Conservation (phyloP, 208 protist species). For the Leishmania guyanensis region DNA sequence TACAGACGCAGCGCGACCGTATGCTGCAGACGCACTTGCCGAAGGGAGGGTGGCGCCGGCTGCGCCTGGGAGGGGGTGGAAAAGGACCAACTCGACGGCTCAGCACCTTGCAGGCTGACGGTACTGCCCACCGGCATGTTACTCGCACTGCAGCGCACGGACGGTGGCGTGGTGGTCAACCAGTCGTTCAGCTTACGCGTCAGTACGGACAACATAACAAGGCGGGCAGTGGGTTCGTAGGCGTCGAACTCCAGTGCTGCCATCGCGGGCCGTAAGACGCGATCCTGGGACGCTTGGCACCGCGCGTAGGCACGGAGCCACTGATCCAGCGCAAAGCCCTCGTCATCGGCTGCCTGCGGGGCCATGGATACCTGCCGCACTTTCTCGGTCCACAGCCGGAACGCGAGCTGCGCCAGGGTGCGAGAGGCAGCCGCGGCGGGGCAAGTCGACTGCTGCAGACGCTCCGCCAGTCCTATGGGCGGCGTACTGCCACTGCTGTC, state of each 20-base stretch:
- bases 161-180: constrained; percentile 9
- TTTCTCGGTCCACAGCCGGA: constrained; percentile 51
- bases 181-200: constrained; percentile 22
- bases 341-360: not conserved
- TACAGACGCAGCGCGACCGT: constrained; percentile 31
- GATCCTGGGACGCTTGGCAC: constrained; percentile 41
- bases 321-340: not conserved
- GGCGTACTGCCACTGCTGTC: not conserved
- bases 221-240: constrained; percentile 43
- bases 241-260: constrained; percentile 62
- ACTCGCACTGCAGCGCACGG: constrained; percentile 2
- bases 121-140: not conserved
- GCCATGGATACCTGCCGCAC: constrained; percentile 14
- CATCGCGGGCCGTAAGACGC: constrained; percentile 56
- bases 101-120: not conserved
- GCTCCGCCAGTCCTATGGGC: constrained; percentile 18
- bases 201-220: constrained; percentile 42
- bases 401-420: constrained; percentile 36
- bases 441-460: constrained; percentile 20
- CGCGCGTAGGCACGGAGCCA: constrained; percentile 17
- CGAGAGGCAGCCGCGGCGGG: constrained; percentile 34
- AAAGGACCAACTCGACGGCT: not conserved
- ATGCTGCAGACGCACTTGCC: constrained; percentile 28
- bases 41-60: not conserved
- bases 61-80: not conserved